Evolutionary conservation across 2,329 filamentous ascomycete species (phyloP), one percentile per base, ranked within the genome.

Genomic region (Pestalotiopsis sp.): DNA sequence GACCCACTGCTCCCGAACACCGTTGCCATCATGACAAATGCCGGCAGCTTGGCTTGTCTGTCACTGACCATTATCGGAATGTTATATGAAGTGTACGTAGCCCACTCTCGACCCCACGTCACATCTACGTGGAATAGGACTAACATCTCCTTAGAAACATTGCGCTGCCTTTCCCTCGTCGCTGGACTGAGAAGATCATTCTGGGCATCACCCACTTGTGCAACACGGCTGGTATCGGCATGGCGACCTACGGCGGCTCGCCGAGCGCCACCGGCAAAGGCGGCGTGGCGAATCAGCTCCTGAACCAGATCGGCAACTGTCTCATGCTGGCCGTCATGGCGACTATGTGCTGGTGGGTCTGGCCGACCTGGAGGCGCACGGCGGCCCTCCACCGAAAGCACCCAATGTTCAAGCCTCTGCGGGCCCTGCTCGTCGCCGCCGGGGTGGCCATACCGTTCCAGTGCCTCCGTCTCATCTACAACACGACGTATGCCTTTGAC

Each of bases 21-120:
- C n/a, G 60, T 63, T 25, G 36, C 38, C 20, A 63, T 63, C 38
- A 63, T 63, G 60, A 63, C 60, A 12, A 63, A 63, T 63, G 60
- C 60, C 20, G 60, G 60, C 3, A 63, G 60, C 23, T 14, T 63
- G 20, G 60, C 60, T 14, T 63, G 60, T 36, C 31, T 63, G 9
- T 63, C 60, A n/a, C 31, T 63, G n/a, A 36, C 60, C 11, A 38
- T 63, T 5, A 63, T 63, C n/a, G 60, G 60, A 23, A 17, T 63
- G 3, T 17, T 63, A 25, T 63, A 63, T 39, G 60, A 63, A 63
- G 60, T 63, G 60, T 63, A 63, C 4, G 60, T n/a, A 23, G 27
- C 60, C 27, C 4, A 27, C 4, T 41, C n/a, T 63, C 27, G 27
- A 38, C n/a, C 27, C 7, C 27, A 31, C 6, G 27, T 20, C 14